phyloP scores from a whole-genome alignment of 1,284 basidiomycete genomes.

The Rhodotorula sp. region DNA sequence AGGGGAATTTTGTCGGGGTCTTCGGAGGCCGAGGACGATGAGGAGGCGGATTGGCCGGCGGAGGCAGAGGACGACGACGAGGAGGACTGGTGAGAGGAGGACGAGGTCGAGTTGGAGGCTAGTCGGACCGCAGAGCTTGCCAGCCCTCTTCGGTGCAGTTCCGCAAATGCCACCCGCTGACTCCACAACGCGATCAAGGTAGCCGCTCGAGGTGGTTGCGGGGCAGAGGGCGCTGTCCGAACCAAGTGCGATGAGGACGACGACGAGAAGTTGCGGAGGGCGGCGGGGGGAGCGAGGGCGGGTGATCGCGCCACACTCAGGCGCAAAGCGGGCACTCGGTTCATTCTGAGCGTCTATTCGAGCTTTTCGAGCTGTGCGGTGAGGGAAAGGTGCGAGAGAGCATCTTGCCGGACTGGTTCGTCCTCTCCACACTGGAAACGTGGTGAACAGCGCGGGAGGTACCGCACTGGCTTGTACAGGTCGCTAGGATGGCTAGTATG shows the following conservation, averaged over 20 bases:
- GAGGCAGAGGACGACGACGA: not conserved
- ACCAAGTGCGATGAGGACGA: not conserved
- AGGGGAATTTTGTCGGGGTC: constrained; percentile 8
- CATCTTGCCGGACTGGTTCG: not conserved
- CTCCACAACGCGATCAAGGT: too few species aligned
- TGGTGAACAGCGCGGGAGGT: too few species aligned
- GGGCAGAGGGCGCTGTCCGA: too few species aligned
- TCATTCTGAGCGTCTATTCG: not conserved
- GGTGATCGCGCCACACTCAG: not conserved
- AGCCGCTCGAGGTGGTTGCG: too few species aligned
- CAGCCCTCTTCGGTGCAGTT: too few species aligned
- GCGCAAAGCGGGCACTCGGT: too few species aligned
- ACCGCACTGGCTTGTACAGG: too few species aligned
- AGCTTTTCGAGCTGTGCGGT: not conserved
- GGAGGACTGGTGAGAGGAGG: not conserved
- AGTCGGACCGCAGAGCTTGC: too few species aligned
- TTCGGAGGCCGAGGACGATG: not conserved
- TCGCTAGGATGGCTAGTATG: too few species aligned
- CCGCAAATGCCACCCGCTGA: too few species aligned
- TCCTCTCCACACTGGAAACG: too few species aligned
- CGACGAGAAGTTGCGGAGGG: not conserved
- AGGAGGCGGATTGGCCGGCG: not conserved
- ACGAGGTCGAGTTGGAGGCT: too few species aligned
- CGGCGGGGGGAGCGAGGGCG: not conserved
- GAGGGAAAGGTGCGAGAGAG: not conserved